Conservation (phyloP, 2,329 filamentous ascomycete genomes). For the Diaporthe sp. region DNA sequence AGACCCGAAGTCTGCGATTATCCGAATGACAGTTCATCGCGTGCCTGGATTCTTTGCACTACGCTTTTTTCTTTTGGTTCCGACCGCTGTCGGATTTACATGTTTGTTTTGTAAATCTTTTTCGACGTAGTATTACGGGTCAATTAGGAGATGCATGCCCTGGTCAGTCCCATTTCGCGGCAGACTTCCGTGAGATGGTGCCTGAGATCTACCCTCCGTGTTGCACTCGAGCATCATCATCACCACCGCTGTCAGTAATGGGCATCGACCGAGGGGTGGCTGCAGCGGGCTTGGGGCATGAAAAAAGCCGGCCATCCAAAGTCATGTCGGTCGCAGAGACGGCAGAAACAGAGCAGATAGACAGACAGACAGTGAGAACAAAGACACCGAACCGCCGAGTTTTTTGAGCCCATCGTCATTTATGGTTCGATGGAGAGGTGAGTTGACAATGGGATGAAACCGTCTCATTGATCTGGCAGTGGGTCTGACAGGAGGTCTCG, state of each 20-base stretch:
- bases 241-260: background rate
- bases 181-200: constrained; percentile 15
- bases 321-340: constrained; percentile 13
- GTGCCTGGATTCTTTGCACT: background rate
- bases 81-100: background rate
- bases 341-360: background rate
- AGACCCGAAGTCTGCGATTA: background rate
- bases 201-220: constrained; percentile 15
- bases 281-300: constrained; percentile 4
- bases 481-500: constrained; percentile 37
- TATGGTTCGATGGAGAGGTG: constrained; percentile 16
- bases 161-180: background rate
- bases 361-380: background rate
- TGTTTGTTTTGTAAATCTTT: constrained; percentile 5
- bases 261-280: background rate
- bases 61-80: constrained; percentile 6
- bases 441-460: constrained; percentile 33
- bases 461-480: constrained; percentile 19
- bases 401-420: constrained; percentile 8
- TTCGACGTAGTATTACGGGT: background rate
- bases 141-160: background rate
- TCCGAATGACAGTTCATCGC: background rate
- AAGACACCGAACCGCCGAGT: constrained; percentile 13
- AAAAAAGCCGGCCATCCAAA: constrained; percentile 6
- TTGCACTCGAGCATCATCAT: background rate